Conservation (phyloP, 495 filamentous ascomycete genomes). For the Aspergillus funiculosus region DNA sequence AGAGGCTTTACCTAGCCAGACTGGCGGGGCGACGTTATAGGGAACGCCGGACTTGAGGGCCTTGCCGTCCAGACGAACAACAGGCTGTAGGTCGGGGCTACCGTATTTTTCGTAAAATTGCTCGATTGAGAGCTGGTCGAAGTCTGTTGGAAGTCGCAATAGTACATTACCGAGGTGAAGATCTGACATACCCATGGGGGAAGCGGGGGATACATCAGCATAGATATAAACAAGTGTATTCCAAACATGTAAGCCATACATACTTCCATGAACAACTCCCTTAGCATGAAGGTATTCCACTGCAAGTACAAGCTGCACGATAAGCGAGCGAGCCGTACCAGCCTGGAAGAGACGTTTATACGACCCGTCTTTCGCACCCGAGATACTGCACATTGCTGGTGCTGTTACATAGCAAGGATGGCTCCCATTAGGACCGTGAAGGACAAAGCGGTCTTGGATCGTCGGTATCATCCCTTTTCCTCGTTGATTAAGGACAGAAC, state of each 20-base stretch:
- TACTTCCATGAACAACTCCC: slow-evolving; percentile 30
- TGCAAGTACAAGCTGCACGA: slow-evolving; percentile 13
- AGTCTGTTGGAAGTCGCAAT: slow-evolving; percentile 16
- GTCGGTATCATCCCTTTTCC: too few species aligned
- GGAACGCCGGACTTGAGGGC: slow-evolving; percentile 6
- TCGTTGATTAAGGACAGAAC: too few species aligned
- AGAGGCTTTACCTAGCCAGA: too few species aligned
- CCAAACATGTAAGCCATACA: too few species aligned
- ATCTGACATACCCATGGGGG: too few species aligned
- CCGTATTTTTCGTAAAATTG: slow-evolving; percentile 18
- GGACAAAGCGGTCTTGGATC: slow-evolving; percentile 32
- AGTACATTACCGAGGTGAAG: slow-evolving; percentile 26
- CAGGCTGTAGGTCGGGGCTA: slow-evolving; percentile 16
- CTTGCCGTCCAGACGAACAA: slow-evolving; percentile 20
- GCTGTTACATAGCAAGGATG: slow-evolving; percentile 40
- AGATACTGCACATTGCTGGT: slow-evolving; percentile 17
- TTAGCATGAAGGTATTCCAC: slow-evolving; percentile 30
- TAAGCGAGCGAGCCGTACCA: not conserved
- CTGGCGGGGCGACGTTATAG: slow-evolving; percentile 7
- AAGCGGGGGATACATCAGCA: too few species aligned
- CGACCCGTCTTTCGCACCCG: too few species aligned
- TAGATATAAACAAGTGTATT: too few species aligned
- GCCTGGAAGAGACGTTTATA: not conserved
- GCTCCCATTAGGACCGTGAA: slow-evolving; percentile 35
- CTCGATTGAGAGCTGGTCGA: too few species aligned